Base-by-base conservation (phyloP, 108 stramenopile species). In the Cyclotella choctawhatcheeana region DNA sequence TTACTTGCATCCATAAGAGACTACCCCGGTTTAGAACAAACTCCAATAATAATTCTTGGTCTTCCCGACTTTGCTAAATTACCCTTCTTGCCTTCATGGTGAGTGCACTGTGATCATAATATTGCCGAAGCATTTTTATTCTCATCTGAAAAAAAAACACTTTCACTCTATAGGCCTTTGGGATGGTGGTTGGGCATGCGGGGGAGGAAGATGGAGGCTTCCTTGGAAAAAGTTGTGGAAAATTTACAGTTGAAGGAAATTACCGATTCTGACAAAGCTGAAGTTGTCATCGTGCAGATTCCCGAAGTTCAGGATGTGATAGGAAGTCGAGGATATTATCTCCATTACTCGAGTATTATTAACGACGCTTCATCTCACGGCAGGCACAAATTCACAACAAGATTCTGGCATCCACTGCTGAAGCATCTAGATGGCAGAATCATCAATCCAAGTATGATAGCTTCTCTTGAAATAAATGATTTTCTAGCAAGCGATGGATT, bases 401-500 rank as follows among this genome's bases (percentile, higher is more conserved):
- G 17, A 62, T 51, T 71, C n/a, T 54, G 50, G 29, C 71, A 71
- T 29, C 71, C 71, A 7, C 26, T 74, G 53, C 54, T 56, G 21
- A 58, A 74, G 50, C 44, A 74, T 58, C 58, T 74, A 29, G 73
- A 56, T n/a, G 22, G 40, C 13, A 50, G 44, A n/a, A 24, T 8
- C 35, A 32, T 62, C 0, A 0, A 43, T 26, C 44, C 60, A 52
- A 40, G 20, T 6, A 58, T 12, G 18, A 47, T 74, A 32, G 24
- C 40, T 25, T 45, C 53, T 5, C 55, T 74, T 0, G 65, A 54
- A n/a, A 74, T 74, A 26, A 33, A 56, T 1, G 73, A 74, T 34
- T 74, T 74, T 21, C 47, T 74, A 21, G 31, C 55, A 30, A 54
- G 56, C 27, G 73, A 74, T 58, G 73, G 73, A 6, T 74, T 74